These are phyloP conservation scores for Hypholoma fasciculare DNA, from an alignment of 768 basidiomycete species.

Conservation along the genomic window DNA sequence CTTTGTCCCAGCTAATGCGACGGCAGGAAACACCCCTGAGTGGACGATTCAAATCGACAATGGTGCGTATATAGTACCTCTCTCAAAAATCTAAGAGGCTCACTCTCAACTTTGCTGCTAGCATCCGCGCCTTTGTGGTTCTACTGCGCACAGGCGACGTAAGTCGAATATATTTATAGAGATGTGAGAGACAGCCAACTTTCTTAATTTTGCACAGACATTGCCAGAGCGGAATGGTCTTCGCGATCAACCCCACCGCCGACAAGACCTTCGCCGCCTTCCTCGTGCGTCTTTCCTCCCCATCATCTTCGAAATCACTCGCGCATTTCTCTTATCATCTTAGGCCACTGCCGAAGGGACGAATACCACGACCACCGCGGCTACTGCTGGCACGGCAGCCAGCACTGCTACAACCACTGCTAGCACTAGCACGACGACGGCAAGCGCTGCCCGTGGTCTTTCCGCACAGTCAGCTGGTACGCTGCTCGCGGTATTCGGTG, in stretches of 20 bases:
- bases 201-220: constrained; percentile 29
- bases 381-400: constrained; percentile 7
- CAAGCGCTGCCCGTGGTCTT: background rate
- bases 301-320: background rate
- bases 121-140: constrained; percentile 52
- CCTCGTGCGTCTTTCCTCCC: constrained; percentile 21
- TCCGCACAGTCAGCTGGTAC: background rate
- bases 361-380: constrained; percentile 7
- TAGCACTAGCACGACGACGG: background rate
- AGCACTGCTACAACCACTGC: background rate
- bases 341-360: constrained; percentile 27
- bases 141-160: constrained; percentile 45
- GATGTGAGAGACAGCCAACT: background rate
- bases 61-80: constrained; percentile 13
- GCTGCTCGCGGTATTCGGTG: background rate
- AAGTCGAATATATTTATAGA: constrained; percentile 2
- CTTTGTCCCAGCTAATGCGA: constrained; percentile 37
- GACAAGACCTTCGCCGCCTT: constrained; percentile 42
- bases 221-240: constrained; percentile 55
- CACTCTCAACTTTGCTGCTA: constrained; percentile 4
- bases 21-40: constrained; percentile 33
- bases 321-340: background rate
- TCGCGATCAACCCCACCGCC: constrained; percentile 51
- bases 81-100: background rate
- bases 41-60: constrained; percentile 37